Evolutionary conservation across 331 rosid genomes (phyloP).

Genomic region (Quercus lobata): DNA sequence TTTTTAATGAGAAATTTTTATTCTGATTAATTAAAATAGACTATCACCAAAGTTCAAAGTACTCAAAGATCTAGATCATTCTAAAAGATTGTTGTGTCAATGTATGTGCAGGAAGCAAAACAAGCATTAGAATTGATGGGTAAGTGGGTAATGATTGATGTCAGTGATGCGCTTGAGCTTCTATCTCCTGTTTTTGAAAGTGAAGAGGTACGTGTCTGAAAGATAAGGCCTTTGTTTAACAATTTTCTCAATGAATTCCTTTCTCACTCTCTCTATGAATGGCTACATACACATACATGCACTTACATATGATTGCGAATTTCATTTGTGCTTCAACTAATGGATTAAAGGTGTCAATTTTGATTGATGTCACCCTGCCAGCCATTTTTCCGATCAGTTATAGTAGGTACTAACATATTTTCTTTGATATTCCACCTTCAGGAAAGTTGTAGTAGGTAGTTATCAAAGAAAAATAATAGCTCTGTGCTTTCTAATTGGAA

Average conservation of each 20-base stretch:
- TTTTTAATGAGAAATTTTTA: background rate
- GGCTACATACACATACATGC: background rate
- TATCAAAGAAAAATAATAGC: background rate
- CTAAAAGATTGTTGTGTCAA: slow-evolving; percentile 10
- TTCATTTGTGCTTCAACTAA: background rate
- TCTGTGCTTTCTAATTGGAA: background rate
- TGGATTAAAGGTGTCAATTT: background rate
- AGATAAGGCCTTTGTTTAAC: slow-evolving; percentile 2
- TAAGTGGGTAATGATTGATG: slow-evolving; percentile 96
- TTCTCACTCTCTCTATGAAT: background rate
- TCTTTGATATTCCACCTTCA: background rate
- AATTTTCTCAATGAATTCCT: background rate
- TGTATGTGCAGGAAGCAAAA: slow-evolving; percentile 84
- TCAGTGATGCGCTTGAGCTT: slow-evolving; percentile 90
- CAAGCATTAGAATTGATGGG: slow-evolving; percentile 92
- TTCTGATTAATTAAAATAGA: background rate
- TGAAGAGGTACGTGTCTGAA: slow-evolving; percentile 71
- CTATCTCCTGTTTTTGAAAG: slow-evolving; percentile 96
- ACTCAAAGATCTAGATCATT: background rate
- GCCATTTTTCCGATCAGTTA: background rate
- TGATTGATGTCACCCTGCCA: background rate
- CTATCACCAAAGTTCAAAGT: background rate
- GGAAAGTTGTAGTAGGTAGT: background rate
- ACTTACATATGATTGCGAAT: background rate
- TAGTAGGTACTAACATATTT: background rate